Percentiles rank a stretch among this genome's conserved stretches.
phyloP scores from a whole-genome alignment of 1,139 yeast genomes.

The Debaryomyces fabryi region DNA sequence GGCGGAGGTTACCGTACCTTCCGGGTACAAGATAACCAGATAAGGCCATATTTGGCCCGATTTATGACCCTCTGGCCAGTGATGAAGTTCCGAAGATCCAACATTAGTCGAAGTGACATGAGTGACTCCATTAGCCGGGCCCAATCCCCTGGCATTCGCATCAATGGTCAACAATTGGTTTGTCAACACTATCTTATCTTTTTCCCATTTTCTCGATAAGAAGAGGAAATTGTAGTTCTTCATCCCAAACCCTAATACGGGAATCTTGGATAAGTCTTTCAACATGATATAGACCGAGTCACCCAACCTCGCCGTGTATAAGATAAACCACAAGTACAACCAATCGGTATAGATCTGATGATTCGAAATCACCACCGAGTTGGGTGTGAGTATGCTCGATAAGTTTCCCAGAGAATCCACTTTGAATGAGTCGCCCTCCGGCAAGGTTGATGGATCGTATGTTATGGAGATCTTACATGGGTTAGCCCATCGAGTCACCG shows the following conservation, averaged over 20 bases:
- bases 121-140: constrained; percentile 52
- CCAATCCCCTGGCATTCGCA: constrained; percentile 53
- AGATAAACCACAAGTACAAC: constrained; percentile 88
- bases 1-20: constrained; percentile 84
- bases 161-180: constrained; percentile 58
- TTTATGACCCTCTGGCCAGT: constrained; percentile 44
- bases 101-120: constrained; percentile 33
- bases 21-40: constrained; percentile 78
- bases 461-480: constrained; percentile 47
- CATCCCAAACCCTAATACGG: constrained; percentile 90
- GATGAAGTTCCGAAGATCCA: constrained; percentile 21
- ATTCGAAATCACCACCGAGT: constrained; percentile 72
- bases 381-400: constrained; percentile 39
- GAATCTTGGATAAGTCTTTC: constrained; percentile 73
- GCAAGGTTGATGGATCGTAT: constrained; percentile 32
- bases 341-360: constrained; percentile 96
- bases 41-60: constrained; percentile 46
- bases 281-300: constrained; percentile 74
- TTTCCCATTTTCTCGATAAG: constrained; percentile 81
- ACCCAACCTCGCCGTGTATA: constrained; percentile 68
- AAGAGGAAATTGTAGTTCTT: constrained; percentile 75
- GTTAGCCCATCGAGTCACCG: constrained; percentile 43
- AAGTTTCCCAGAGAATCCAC: constrained; percentile 29
- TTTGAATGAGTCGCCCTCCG: constrained; percentile 21
- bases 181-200: constrained; percentile 64